A percentile compares a stretch with the other conserved stretches of the same genome.
Evolutionary conservation across 306 rosid genomes (phyloP).

Genomic region (Castanea sativa): DNA sequence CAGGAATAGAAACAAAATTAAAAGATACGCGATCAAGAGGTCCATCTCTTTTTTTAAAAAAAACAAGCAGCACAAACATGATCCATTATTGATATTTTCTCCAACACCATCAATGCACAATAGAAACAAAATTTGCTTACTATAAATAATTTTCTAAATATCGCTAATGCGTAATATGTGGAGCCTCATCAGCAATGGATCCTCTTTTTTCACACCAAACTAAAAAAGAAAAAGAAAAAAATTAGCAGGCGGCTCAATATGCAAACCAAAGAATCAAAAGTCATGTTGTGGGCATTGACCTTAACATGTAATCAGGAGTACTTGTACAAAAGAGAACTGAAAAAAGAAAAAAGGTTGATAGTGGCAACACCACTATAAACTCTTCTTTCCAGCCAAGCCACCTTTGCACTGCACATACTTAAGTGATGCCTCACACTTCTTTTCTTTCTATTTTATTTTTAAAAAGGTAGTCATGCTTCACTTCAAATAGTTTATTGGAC

Average conservation of each 20-base stretch:
- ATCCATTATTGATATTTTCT: slow-evolving; percentile 8
- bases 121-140: slow-evolving; percentile 16
- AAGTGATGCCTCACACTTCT: too few species aligned
- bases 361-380: slow-evolving; percentile 50
- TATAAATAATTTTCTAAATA: neutral
- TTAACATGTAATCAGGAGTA: neutral
- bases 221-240: neutral
- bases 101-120: slow-evolving; percentile 7
- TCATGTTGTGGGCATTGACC: neutral
- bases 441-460: too few species aligned
- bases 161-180: slow-evolving; percentile 30
- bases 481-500: slow-evolving; percentile 37
- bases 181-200: slow-evolving; percentile 27
- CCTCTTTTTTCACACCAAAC: slow-evolving; percentile 10
- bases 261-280: slow-evolving; percentile 24
- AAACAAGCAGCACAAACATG: slow-evolving; percentile 7
- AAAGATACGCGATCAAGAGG: slow-evolving; percentile 27
- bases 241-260: slow-evolving; percentile 13
- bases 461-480: slow-evolving; percentile 36
- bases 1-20: slow-evolving; percentile 3
- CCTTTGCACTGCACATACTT: slow-evolving; percentile 22
- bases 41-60: neutral
- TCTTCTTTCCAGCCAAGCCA: slow-evolving; percentile 37
- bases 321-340: neutral
- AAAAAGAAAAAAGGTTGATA: slow-evolving; percentile 7